These are phyloP conservation scores for Trichoderma pleuroti DNA, from an alignment of 2,329 filamentous ascomycete genomes.

Conservation along the genomic window DNA sequence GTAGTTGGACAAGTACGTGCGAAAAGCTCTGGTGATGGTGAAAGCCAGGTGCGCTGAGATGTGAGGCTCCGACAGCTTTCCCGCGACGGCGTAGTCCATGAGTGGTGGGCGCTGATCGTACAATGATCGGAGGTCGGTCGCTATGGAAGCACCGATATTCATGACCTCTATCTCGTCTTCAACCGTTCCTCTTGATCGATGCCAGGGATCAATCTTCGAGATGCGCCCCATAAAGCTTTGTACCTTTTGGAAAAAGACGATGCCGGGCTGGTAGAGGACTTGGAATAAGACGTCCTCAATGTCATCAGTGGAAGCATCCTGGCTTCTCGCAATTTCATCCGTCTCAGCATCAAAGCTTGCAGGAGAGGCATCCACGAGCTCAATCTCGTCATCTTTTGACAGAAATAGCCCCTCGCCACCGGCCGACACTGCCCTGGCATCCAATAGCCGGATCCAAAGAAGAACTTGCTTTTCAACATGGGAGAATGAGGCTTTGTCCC, in stretches of 20 bases:
- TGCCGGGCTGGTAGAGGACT: slow-evolving; percentile 52
- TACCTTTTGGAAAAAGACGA: slow-evolving; percentile 56
- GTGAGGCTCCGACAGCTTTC: slow-evolving; percentile 46
- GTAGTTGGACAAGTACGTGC: slow-evolving; percentile 55
- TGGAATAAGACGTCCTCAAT: slow-evolving; percentile 53
- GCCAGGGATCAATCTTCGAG: slow-evolving; percentile 54
- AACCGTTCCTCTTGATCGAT: slow-evolving; percentile 52
- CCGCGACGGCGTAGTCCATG: slow-evolving; percentile 55
- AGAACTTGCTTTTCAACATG: slow-evolving; percentile 46
- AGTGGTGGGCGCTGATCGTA: slow-evolving; percentile 50
- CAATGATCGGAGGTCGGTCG: slow-evolving; percentile 47
- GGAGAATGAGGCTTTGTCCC: slow-evolving; percentile 36
- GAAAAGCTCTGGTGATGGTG: slow-evolving; percentile 50
- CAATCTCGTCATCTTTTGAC: slow-evolving; percentile 43
- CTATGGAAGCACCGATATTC: slow-evolving; percentile 49
- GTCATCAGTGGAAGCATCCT: slow-evolving; percentile 31
- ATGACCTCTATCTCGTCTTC: slow-evolving; percentile 58
- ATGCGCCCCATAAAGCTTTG: slow-evolving; percentile 56
- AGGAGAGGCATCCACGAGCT: slow-evolving; percentile 43
- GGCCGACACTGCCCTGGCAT: slow-evolving; percentile 53
- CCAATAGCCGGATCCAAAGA: slow-evolving; percentile 53
- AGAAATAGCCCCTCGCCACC: slow-evolving; percentile 55
- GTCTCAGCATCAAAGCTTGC: slow-evolving; percentile 34
- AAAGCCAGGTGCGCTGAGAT: slow-evolving; percentile 47
- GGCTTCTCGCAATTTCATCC: slow-evolving; percentile 24